Evolutionary conservation across 495 filamentous ascomycete species (phyloP).

Genomic region (Penicillium malachiteum): DNA sequence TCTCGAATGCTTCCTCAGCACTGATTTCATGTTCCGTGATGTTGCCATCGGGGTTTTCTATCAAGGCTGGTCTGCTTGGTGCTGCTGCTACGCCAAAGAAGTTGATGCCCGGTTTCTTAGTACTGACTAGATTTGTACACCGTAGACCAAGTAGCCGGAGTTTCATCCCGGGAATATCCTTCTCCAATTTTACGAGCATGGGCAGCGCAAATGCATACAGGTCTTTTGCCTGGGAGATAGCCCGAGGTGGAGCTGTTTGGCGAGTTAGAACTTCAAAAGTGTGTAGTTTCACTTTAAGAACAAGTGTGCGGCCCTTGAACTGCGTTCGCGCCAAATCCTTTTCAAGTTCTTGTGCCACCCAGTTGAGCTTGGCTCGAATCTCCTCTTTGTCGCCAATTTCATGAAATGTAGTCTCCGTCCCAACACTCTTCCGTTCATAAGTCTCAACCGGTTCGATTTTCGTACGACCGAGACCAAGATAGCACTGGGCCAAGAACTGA

Average conservation of each 20-base stretch:
- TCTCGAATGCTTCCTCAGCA: slow-evolving; percentile 69
- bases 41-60: background rate
- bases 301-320: slow-evolving; percentile 85
- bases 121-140: slow-evolving; percentile 82
- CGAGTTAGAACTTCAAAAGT: slow-evolving; percentile 89
- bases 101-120: slow-evolving; percentile 70
- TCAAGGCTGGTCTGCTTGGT: slow-evolving; percentile 11
- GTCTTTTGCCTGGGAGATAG: slow-evolving; percentile 72
- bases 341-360: slow-evolving; percentile 82
- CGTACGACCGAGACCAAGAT: slow-evolving; percentile 88
- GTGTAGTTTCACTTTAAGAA: slow-evolving; percentile 90
- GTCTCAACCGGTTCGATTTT: slow-evolving; percentile 83
- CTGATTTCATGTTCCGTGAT: slow-evolving; percentile 61
- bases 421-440: slow-evolving; percentile 89
- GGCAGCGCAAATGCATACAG: slow-evolving; percentile 78
- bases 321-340: slow-evolving; percentile 76
- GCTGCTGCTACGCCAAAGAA: slow-evolving; percentile 67
- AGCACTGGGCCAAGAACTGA: slow-evolving; percentile 78
- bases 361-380: slow-evolving; percentile 73
- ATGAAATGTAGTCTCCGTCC: slow-evolving; percentile 88
- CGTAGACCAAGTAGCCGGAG: slow-evolving; percentile 85
- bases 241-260: slow-evolving; percentile 71
- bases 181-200: slow-evolving; percentile 82
- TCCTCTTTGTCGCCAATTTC: slow-evolving; percentile 69
- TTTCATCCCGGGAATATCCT: slow-evolving; percentile 78